Evolutionary conservation across 495 filamentous ascomycete genomes (phyloP), one percentile per base, ranked within the genome.

Genomic region (Poronia punctata): DNA sequence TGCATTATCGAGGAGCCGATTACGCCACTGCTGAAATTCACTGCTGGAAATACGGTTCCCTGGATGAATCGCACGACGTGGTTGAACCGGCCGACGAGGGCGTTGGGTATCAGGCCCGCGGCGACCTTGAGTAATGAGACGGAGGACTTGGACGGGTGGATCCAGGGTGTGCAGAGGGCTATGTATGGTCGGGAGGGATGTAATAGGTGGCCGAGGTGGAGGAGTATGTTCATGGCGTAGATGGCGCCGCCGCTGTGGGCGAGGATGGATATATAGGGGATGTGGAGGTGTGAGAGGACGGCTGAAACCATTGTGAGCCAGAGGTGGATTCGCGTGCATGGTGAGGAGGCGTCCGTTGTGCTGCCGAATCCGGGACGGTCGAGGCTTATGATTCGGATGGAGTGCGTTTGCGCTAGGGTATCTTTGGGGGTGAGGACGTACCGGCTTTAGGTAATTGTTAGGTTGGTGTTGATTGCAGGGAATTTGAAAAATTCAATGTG

Each of bases 191-290:
- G 36, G 4, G 47, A 41, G 0, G 65, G 69, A 31, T 65, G 44
- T 2, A 75, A 49, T 7, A 70, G 14, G 3, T 61, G 47, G 3
- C 61, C 60, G 22, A 63, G 61, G 8, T 57, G 43, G 10, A 48
- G 51, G 24, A 70, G 47, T 7, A 66, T 62, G 36, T 73, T 73
- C 9, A 75, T 49, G 7, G 61, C 31, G 47, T 68, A 75, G 6
- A 74, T 49, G 1, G 68, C 63, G 3, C 71, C 72, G 1, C 60
- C 60, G 35, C 61, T 65, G 45, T 74, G 70, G 24, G 57, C 50
- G 7, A 64, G 42, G 0, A 74, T 38, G 14, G 50, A 54, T 5
- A 75, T 60, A 35, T 67, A 59, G 4, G 50, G 20, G 28, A 72
- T 65, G 5, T 30, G 27, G 3, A 75, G 59, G 36, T 65, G 52